Evolutionary conservation across 1,139 yeast genomes (phyloP).

Genomic region (Entelexis paramagnoliae): DNA sequence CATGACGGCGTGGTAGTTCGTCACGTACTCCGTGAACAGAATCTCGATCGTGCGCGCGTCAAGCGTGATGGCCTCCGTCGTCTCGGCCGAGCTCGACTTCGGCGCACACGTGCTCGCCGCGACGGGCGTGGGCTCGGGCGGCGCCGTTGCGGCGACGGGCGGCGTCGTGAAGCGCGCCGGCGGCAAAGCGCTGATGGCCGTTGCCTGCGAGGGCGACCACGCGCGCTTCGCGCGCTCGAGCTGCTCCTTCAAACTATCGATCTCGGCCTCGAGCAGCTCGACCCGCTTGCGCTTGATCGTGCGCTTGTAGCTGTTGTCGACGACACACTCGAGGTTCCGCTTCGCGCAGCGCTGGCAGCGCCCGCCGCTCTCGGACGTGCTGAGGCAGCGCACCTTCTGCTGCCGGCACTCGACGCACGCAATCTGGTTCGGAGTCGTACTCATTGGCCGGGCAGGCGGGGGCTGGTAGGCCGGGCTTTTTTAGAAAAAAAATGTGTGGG

Average conservation of each 20-base stretch:
- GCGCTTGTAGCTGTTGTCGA: constrained; percentile 74
- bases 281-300: constrained; percentile 71
- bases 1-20: constrained; percentile 66
- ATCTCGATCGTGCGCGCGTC: constrained; percentile 50
- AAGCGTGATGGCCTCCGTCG: constrained; percentile 40
- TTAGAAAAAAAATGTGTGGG: neutral
- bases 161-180: constrained; percentile 8
- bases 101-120: constrained; percentile 13
- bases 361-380: constrained; percentile 62
- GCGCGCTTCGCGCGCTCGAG: neutral
- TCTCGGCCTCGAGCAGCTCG: constrained; percentile 74
- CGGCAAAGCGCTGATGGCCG: constrained; percentile 2
- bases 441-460: neutral
- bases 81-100: constrained; percentile 34
- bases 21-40: constrained; percentile 61
- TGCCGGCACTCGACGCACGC: constrained; percentile 97
- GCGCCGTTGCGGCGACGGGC: neutral
- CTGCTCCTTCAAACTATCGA: constrained; percentile 25
- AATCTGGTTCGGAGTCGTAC: constrained; percentile 12
- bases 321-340: constrained; percentile 56
- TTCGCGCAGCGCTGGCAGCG: constrained; percentile 76
- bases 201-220: constrained; percentile 1
- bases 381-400: constrained; percentile 74
- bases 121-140: neutral
- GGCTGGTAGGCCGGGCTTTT: too few species aligned